These are phyloP conservation scores for Didymellaceae sp. DNA, from an alignment of 2,329 filamentous ascomycete genomes.

Conservation along the genomic window DNA sequence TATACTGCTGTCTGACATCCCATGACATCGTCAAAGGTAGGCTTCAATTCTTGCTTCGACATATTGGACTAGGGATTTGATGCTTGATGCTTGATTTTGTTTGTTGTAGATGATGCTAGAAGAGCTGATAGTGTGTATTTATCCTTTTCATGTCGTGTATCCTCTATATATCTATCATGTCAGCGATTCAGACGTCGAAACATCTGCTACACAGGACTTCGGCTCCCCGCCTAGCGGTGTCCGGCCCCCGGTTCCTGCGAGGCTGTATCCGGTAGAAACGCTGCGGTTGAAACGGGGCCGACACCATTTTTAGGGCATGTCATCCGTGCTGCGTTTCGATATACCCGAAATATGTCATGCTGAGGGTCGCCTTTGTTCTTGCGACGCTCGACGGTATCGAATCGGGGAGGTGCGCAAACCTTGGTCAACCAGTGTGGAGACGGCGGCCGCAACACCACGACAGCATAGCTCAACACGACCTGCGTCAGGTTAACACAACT, in stretches of 20 bases:
- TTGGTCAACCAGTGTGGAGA: neutral
- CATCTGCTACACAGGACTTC: conserved; percentile 31
- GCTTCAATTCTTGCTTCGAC: conserved; percentile 42
- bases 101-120: neutral
- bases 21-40: conserved; percentile 55
- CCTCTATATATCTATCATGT: conserved; percentile 31
- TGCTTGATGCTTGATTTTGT: neutral
- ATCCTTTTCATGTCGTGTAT: conserved; percentile 4
- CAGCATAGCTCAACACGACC: no score
- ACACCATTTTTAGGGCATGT: conserved; percentile 23
- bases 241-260: conserved; percentile 27
- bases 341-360: conserved; percentile 7
- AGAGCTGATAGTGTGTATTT: neutral
- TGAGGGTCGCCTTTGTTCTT: conserved; percentile 9
- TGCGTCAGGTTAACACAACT: no score
- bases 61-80: conserved; percentile 22
- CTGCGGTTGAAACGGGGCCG: conserved; percentile 37
- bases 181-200: conserved; percentile 20
- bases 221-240: conserved; percentile 42
- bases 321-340: conserved; percentile 29
- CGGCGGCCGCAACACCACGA: neutral
- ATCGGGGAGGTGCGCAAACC: conserved; percentile 16
- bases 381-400: conserved; percentile 18
- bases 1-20: conserved; percentile 59
- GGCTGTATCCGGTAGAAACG: conserved; percentile 25